Evolutionary conservation across 2,329 filamentous ascomycete genomes (phyloP).

Genomic region (Diaporthe sp.): DNA sequence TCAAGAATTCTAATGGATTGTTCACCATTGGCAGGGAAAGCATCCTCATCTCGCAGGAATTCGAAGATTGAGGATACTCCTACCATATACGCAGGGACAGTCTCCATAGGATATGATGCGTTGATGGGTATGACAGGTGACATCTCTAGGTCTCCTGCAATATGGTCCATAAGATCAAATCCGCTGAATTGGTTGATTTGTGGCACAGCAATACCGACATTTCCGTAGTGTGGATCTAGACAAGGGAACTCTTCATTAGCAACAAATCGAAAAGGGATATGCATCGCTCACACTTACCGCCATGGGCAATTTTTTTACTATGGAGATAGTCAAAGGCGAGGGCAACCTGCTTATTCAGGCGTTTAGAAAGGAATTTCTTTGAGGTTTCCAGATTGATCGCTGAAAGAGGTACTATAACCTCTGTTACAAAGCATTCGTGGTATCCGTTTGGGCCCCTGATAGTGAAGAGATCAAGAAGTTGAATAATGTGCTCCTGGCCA

Average conservation of each 20-base stretch:
- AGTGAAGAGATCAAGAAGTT: constrained; percentile 4
- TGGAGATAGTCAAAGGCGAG: constrained; percentile 14
- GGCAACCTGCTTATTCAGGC: constrained; percentile 1
- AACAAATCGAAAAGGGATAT: not conserved
- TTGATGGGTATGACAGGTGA: constrained; percentile 1
- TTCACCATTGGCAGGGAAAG: not conserved
- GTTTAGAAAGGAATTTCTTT: not conserved
- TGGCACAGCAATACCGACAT: not conserved
- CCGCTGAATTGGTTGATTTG: constrained; percentile 1
- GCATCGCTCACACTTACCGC: not conserved
- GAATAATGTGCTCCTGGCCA: constrained; percentile 2
- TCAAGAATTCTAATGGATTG: not conserved
- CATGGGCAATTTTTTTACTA: not conserved
- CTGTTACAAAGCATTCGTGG: constrained; percentile 13
- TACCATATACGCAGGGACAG: constrained; percentile 6
- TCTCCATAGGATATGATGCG: not conserved
- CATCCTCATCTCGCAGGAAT: not conserved
- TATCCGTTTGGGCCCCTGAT: not conserved
- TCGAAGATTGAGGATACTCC: not conserved
- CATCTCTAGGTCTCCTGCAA: constrained; percentile 1
- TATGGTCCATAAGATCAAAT: not conserved
- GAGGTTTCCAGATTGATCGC: not conserved
- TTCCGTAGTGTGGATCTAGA: constrained; percentile 1
- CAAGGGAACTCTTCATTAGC: not conserved
- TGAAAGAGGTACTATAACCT: not conserved